A percentile compares a stretch with the other conserved stretches of the same genome.
Evolutionary conservation across 202 grass and related monocot species (phyloP).

Genomic region (Saccharum hybrid): DNA sequence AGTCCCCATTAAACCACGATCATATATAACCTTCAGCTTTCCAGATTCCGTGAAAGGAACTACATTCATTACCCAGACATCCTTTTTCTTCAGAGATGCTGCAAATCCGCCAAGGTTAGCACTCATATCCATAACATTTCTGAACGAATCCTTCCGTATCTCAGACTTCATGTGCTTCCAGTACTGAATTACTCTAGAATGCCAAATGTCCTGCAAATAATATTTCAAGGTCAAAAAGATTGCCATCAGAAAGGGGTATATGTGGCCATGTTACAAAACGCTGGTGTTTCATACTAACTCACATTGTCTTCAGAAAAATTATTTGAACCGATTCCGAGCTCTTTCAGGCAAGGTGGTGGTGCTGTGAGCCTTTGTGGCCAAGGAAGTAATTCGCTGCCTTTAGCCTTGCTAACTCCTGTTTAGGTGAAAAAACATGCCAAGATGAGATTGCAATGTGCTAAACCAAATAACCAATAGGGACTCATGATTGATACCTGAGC

Average conservation of each 20-base stretch:
- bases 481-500: background rate
- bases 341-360: constrained; percentile 68
- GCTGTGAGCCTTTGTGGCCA: constrained; percentile 76
- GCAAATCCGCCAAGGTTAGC: constrained; percentile 83
- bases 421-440: constrained; percentile 16
- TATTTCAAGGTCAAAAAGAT: constrained; percentile 34
- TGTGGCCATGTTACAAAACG: background rate
- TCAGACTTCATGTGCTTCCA: constrained; percentile 75
- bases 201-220: constrained; percentile 64
- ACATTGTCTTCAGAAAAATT: constrained; percentile 68
- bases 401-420: constrained; percentile 63
- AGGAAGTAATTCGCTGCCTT: constrained; percentile 61
- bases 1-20: constrained; percentile 77
- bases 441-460: constrained; percentile 28
- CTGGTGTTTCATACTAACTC: constrained; percentile 9
- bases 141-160: constrained; percentile 61
- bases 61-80: constrained; percentile 90
- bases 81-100: constrained; percentile 62
- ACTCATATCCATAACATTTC: constrained; percentile 84
- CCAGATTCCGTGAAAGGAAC: constrained; percentile 56
- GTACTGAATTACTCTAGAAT: constrained; percentile 64
- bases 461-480: constrained; percentile 9
- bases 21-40: constrained; percentile 81
- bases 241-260: background rate
- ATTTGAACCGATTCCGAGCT: constrained; percentile 56